These are phyloP conservation scores for Cercospora janseana DNA, from an alignment of 2,329 filamentous ascomycete genomes.

Conservation along the genomic window DNA sequence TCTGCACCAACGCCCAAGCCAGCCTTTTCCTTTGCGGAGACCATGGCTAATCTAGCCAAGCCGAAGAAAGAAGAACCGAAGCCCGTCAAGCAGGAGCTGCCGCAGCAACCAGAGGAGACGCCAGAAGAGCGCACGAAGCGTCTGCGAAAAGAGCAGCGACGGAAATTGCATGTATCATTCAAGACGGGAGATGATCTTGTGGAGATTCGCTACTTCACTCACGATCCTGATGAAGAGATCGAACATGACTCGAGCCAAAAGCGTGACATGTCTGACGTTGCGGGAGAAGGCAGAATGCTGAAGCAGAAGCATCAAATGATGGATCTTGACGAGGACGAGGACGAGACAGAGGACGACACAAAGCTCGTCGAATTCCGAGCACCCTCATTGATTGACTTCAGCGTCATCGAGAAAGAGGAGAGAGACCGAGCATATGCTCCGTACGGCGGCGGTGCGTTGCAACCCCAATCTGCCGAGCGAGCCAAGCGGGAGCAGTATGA, in stretches of 20 bases:
- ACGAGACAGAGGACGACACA: constrained; percentile 55
- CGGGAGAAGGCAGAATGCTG: constrained; percentile 58
- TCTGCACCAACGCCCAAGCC: constrained; percentile 31
- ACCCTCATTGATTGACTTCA: constrained; percentile 45
- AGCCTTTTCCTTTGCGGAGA: constrained; percentile 41
- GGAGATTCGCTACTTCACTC: constrained; percentile 67
- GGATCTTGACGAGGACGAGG: constrained; percentile 61
- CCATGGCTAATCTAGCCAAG: constrained; percentile 48
- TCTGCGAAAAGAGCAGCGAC: constrained; percentile 68
- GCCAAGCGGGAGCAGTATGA: constrained; percentile 47
- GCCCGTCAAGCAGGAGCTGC: constrained; percentile 49
- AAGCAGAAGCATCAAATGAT: constrained; percentile 62
- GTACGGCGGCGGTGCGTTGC: constrained; percentile 45
- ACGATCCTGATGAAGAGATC: constrained; percentile 68
- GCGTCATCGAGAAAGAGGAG: constrained; percentile 41
- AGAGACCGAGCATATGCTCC: constrained; percentile 46
- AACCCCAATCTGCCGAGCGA: constrained; percentile 45
- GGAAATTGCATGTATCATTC: constrained; percentile 69
- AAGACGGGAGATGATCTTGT: constrained; percentile 66
- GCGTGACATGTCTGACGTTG: constrained; percentile 69
- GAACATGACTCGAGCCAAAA: constrained; percentile 67
- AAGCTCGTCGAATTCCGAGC: constrained; percentile 48
- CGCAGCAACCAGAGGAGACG: constrained; percentile 55
- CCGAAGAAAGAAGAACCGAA: constrained; percentile 55
- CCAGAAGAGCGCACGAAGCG: constrained; percentile 66